Base-by-base conservation (phyloP, 2,329 filamentous ascomycete species). In the Claviceps sp. region DNA sequence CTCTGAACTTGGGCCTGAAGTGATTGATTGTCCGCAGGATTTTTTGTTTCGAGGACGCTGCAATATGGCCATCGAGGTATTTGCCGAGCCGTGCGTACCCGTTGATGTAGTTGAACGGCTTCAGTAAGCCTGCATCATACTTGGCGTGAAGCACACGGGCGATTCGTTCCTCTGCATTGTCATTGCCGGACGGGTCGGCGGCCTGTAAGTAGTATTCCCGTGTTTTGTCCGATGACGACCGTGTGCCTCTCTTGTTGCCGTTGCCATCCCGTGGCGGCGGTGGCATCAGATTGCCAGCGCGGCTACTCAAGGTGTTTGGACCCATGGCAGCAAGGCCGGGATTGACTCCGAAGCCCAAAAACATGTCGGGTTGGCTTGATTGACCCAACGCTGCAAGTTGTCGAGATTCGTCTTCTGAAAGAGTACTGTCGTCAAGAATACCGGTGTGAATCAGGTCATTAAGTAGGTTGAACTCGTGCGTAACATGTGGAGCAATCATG, bases 81-180 rank as follows among this genome's bases (percentile, higher is more conserved):
- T 85, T 82, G 56, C 89, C 88, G 47, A 98, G 73, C 36, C 89
- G 81, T 11, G 89, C 85, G 67, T 98, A 98, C 13, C 93, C 93
- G 63, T 94, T 95, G 60, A 97, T 88, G 67, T 98, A 98, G 71
- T 97, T 97, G 76, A 98, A 98, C 1, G 93, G 93, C 63, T 90
- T 93, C 54, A 98, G 74, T 62, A 98, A 76, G 1, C 93, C 93
- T 1, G 93, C 93, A 59, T 97, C 90, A 68, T 95, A 94, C 68
- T 98, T 98, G 56, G 93, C 93, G 65, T 86, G 87, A 52, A 98
- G 79, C 6, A 98, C 80, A 60, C 93, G 89, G 62, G 91, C 86
- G 87, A 98, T 95, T 54, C 93, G 85, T 66, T 95, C 89, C 67
- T 96, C 90, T 13, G 93, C 89, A 22, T 85, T 86, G 59, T 89